Conservation (phyloP, 1,139 yeast genomes). For the Taiozyma sp. region DNA sequence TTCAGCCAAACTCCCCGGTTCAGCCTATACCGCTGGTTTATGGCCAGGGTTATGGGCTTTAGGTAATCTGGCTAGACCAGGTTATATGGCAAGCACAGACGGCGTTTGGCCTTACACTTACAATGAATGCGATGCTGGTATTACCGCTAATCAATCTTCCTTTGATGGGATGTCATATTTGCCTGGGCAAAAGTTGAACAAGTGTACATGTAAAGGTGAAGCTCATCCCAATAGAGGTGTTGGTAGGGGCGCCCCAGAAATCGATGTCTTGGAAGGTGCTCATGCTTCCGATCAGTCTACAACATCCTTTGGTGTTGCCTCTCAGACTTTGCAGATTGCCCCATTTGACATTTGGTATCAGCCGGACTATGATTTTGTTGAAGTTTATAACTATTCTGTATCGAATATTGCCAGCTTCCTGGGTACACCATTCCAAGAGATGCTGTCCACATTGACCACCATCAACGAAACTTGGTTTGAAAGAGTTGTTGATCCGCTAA, state of each 20-base stretch:
- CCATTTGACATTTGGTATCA: conserved; percentile 60
- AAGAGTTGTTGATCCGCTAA: conserved; percentile 32
- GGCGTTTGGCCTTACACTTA: conserved; percentile 93
- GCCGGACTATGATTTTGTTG: conserved; percentile 50
- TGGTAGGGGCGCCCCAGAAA: conserved; percentile 90
- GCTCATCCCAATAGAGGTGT: conserved; percentile 75
- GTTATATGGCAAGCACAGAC: conserved; percentile 70
- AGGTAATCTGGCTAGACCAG: conserved; percentile 85
- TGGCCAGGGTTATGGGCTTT: conserved; percentile 94
- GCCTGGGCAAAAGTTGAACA: conserved; percentile 68
- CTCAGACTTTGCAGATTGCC: conserved; percentile 57
- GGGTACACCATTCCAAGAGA: conserved; percentile 60
- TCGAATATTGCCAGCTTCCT: conserved; percentile 50
- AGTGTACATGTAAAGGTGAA: conserved; percentile 69
- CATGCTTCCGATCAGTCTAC: conserved; percentile 33
- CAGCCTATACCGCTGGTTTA: conserved; percentile 62
- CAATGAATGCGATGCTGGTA: conserved; percentile 78
- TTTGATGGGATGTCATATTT: conserved; percentile 75
- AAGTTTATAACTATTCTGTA: conserved; percentile 39
- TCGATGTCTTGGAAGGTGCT: conserved; percentile 73
- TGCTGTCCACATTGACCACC: conserved; percentile 47
- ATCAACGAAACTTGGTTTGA: conserved; percentile 54
- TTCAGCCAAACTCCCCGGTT: conserved; percentile 66
- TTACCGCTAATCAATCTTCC: conserved; percentile 82
- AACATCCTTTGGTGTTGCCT: conserved; percentile 40